phyloP scores from a whole-genome alignment of 495 filamentous ascomycete genomes.

The Daldinia bambusicola region DNA sequence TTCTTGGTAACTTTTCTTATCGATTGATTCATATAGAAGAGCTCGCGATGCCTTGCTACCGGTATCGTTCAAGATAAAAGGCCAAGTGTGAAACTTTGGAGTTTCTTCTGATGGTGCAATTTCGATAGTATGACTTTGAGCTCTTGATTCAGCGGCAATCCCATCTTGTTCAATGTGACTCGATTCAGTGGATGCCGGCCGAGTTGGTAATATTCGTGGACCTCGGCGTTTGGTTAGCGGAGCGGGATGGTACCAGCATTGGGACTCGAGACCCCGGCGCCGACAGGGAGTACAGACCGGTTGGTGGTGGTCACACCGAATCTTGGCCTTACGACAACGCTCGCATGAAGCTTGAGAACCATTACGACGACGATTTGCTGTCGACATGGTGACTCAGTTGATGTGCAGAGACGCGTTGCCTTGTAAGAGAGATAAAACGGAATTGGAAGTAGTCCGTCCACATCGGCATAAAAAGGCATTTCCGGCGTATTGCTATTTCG shows the following conservation, averaged over 20 bases:
- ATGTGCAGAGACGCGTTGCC: neutral
- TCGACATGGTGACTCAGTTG: constrained; percentile 8
- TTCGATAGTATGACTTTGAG: neutral
- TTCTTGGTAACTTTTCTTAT: neutral
- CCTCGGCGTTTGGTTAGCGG: constrained; percentile 16
- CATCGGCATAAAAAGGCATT: constrained; percentile 3
- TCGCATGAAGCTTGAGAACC: constrained; percentile 21
- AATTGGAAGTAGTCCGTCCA: constrained; percentile 11
- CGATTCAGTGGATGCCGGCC: neutral
- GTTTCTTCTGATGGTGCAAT: neutral
- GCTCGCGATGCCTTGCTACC: neutral
- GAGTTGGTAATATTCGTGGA: neutral
- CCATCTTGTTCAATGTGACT: neutral
- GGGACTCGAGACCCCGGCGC: constrained; percentile 12
- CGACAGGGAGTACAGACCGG: constrained; percentile 12
- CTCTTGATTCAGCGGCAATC: neutral
- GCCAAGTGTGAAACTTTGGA: neutral
- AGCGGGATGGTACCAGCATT: constrained; percentile 23
- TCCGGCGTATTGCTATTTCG: constrained; percentile 4
- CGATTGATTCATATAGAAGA: neutral
- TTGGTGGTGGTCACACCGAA: constrained; percentile 11
- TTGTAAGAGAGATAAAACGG: neutral
- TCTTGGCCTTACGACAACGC: constrained; percentile 20
- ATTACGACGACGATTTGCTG: constrained; percentile 15
- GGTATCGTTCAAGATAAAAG: constrained; percentile 2